These are phyloP conservation scores for Cryptosporidium ryanae DNA, from an alignment of 169 alveolate species.

Conservation along the genomic window DNA sequence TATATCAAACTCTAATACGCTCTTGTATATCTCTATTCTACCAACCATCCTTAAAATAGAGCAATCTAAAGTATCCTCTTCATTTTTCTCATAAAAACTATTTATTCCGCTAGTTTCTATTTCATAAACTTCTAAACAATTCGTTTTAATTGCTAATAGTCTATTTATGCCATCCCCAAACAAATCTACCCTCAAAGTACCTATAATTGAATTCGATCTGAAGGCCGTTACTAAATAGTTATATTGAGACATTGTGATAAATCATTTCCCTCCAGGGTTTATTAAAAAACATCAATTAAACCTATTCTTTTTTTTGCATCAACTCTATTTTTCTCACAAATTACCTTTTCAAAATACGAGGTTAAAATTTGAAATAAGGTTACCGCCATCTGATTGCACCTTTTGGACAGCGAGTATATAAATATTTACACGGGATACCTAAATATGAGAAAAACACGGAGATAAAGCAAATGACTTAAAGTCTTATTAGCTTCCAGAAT, in stretches of 20 bases:
- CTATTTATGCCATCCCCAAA: slow-evolving; percentile 63
- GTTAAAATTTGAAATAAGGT: too few species aligned
- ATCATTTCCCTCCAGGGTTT: background rate
- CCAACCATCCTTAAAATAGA: slow-evolving; percentile 62
- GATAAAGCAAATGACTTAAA: too few species aligned
- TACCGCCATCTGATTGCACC: too few species aligned
- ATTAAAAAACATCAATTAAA: too few species aligned
- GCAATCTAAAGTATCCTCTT: slow-evolving; percentile 7
- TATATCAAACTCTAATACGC: slow-evolving; percentile 17
- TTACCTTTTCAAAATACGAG: too few species aligned
- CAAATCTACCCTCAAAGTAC: slow-evolving; percentile 42
- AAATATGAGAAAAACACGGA: too few species aligned
- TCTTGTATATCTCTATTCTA: slow-evolving; percentile 23
- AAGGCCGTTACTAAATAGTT: slow-evolving; percentile 69
- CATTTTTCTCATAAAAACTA: background rate
- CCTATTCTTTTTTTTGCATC: too few species aligned
- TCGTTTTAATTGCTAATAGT: slow-evolving; percentile 32
- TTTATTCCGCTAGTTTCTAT: background rate
- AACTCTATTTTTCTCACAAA: too few species aligned
- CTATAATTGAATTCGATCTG: slow-evolving; percentile 47
- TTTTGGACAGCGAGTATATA: too few species aligned
- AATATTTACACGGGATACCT: too few species aligned
- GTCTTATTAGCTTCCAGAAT: too few species aligned
- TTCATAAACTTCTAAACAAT: slow-evolving; percentile 43
- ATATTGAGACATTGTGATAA: slow-evolving; percentile 61